A percentile compares a stretch with the other conserved stretches of the same genome.
These are phyloP conservation scores for Trypanosoma cruzi DNA, from an alignment of 208 protist genomes.

Conservation along the genomic window DNA sequence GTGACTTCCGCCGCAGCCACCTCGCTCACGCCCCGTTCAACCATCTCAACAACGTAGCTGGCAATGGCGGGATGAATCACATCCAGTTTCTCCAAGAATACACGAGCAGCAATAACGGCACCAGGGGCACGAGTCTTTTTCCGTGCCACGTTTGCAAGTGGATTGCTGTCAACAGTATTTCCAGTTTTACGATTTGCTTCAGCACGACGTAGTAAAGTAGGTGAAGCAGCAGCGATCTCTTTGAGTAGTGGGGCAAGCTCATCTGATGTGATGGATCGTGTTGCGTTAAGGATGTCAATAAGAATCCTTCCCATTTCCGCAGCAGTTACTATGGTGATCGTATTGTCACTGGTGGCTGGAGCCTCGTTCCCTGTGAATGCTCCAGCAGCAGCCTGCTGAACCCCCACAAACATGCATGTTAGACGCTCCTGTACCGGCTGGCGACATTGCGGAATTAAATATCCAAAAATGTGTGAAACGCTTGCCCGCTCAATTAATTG, in stretches of 20 bases:
- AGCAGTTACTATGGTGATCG: constrained; percentile 36
- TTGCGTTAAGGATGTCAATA: constrained; percentile 47
- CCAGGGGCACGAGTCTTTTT: constrained; percentile 19
- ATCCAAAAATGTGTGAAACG: constrained; percentile 46
- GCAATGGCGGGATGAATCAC: constrained; percentile 53
- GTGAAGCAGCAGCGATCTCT: constrained; percentile 41
- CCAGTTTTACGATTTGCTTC: constrained; percentile 4
- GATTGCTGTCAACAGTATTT: background rate
- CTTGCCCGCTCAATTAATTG: constrained; percentile 58
- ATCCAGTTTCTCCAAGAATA: constrained; percentile 50
- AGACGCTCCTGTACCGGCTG: constrained; percentile 27
- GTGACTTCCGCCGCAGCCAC: constrained; percentile 30
- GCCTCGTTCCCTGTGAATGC: background rate
- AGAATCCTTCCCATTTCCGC: constrained; percentile 64
- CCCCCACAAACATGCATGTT: constrained; percentile 39
- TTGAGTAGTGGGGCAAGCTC: constrained; percentile 56
- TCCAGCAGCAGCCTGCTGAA: constrained; percentile 30
- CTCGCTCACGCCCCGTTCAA: constrained; percentile 44
- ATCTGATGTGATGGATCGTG: constrained; percentile 39
- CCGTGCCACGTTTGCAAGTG: constrained; percentile 3
- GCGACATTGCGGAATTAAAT: constrained; percentile 54
- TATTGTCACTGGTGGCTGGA: background rate
- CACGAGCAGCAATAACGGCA: constrained; percentile 49
- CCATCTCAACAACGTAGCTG: constrained; percentile 32
- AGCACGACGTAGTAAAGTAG: constrained; percentile 24